Evolutionary conservation across 352 stramenopile species (phyloP), one percentile per base, ranked within the genome.

Genomic region (Phytophthora pluvialis): DNA sequence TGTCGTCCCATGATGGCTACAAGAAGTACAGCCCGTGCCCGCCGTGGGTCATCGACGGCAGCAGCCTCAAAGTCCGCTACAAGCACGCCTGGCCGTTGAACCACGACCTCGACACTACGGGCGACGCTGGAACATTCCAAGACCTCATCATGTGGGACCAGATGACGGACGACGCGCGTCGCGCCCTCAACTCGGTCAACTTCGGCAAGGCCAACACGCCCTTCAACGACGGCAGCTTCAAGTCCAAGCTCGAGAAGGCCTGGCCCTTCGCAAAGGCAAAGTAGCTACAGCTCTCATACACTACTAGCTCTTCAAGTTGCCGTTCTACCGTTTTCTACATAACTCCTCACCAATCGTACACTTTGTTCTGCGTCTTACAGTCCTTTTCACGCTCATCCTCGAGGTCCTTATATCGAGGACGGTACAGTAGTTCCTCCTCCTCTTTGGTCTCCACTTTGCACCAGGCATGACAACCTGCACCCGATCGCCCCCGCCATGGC

Each of bases 131-230:
- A 36, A 45, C 48, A 33, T 56, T 56, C 21, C 48, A 56, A 21
- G 48, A 56, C 16, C 48, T 56, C 10, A 45, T 56, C 18, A 56
- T 56, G 48, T 56, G 48, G 48, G 32, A 56, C 21, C 48, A 56
- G 48, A 33, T 56, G 32, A 35, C 48, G 11, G 25, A 45, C 4
- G 48, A 44, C 5, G 33, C 48, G 12, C 48, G 48, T 21, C 25
- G 48, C 7, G 48, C 48, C 26, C 48, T 56, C 12, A 56, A 56
- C 21, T 32, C 33, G 1, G 48, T 45, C 1, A 5, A 15, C 21
- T 56, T 56, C 16, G 48, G 32, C 18, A 56, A 56, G 33, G 48
- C 48, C 1, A 56, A 56, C 33, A 56, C 48, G 2, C 48, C 48
- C 1, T 45, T 56, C 13, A 56, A 56, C 13, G 48, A 56, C 33